phyloP scores from a whole-genome alignment of 352 stramenopile genomes.

The Phytophthora fragariaefolia region DNA sequence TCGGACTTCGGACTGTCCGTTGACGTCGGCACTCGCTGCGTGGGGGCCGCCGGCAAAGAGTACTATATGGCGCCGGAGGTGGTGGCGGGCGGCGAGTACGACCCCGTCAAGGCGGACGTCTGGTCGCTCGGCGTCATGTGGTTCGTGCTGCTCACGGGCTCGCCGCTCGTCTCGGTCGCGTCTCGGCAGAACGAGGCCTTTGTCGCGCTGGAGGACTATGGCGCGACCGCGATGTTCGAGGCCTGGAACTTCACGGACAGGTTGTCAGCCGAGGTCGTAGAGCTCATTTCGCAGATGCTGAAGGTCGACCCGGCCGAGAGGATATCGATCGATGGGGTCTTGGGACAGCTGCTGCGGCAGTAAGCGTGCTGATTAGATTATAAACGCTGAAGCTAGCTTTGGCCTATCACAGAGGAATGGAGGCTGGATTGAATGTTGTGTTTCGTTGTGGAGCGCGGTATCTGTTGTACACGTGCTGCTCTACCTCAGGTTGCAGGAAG shows the following conservation, averaged over 20 bases:
- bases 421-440: too few relatives aligned
- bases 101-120: conserved; percentile 93
- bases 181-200: conserved; percentile 39
- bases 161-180: conserved; percentile 57
- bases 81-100: conserved; percentile 77
- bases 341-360: background rate
- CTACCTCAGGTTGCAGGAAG: too few relatives aligned
- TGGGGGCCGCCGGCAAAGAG: conserved; percentile 83
- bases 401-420: too few relatives aligned
- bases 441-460: too few relatives aligned
- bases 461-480: too few relatives aligned
- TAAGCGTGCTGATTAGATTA: too few relatives aligned
- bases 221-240: conserved; percentile 30
- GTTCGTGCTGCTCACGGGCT: conserved; percentile 93
- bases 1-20: conserved; percentile 64
- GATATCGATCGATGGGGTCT: conserved; percentile 17
- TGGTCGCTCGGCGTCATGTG: conserved; percentile 93
- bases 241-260: conserved; percentile 37
- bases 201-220: conserved; percentile 32
- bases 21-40: conserved; percentile 54
- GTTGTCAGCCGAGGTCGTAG: conserved; percentile 16
- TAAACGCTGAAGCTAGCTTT: too few relatives aligned
- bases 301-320: conserved; percentile 18
- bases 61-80: conserved; percentile 97
- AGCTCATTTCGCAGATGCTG: conserved; percentile 37